These are phyloP conservation scores for Clarireedia homoeocarpa DNA, from an alignment of 2,329 filamentous ascomycete genomes.

Conservation along the genomic window DNA sequence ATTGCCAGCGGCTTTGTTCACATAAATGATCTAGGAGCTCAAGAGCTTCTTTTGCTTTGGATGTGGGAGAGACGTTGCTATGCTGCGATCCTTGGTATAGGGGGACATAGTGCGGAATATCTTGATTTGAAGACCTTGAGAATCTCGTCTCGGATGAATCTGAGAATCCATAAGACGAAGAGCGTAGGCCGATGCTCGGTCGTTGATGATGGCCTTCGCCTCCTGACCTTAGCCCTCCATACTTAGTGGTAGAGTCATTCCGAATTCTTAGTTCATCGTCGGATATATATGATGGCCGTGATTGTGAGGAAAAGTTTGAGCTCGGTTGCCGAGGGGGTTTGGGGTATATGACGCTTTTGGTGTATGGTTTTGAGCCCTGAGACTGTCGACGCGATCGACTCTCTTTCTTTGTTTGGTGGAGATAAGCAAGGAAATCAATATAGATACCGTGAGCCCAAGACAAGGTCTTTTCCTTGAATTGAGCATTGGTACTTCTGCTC, in stretches of 20 bases:
- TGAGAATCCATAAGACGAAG: constrained; percentile 4
- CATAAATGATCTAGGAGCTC: constrained; percentile 68
- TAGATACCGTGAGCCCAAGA: constrained; percentile 67
- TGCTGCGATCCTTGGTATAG: constrained; percentile 18
- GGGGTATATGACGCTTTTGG: constrained; percentile 48
- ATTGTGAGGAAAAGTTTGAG: constrained; percentile 19
- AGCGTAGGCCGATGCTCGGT: not conserved
- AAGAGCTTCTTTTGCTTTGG: constrained; percentile 54
- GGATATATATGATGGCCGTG: constrained; percentile 9
- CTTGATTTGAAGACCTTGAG: constrained; percentile 15
- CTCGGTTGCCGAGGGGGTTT: constrained; percentile 33
- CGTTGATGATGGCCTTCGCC: not conserved
- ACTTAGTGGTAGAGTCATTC: not conserved
- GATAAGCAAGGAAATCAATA: constrained; percentile 57
- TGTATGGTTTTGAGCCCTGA: constrained; percentile 30
- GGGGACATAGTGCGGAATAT: constrained; percentile 24
- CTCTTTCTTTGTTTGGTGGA: constrained; percentile 51
- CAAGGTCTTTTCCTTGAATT: constrained; percentile 62
- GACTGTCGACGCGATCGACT: constrained; percentile 28
- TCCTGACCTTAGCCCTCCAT: constrained; percentile 1
- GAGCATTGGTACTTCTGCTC: constrained; percentile 28
- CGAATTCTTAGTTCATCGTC: too few relatives aligned
- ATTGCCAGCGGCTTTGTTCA: constrained; percentile 73
- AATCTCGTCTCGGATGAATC: constrained; percentile 11
- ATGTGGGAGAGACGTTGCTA: constrained; percentile 14